Base-by-base conservation (phyloP, 257 asterid genomes). In the Buddleja alternifolia region DNA sequence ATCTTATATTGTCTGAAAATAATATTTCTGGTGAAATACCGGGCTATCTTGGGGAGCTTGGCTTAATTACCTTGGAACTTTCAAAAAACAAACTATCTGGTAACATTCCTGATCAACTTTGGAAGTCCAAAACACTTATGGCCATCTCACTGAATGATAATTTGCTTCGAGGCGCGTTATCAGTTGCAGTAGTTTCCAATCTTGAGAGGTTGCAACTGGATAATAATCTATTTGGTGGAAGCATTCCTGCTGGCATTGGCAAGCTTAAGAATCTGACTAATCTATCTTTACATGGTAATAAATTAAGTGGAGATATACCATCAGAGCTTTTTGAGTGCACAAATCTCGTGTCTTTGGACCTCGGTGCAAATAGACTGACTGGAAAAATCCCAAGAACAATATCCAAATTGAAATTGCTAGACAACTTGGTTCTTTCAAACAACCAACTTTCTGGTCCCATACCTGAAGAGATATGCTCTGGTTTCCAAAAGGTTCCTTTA, bases 381-480 rank as follows among this genome's bases (percentile, higher is more conserved):
- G 94, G 98, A 48, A 40, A 42, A 6, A 89, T 92, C 54, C 89
- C 92, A 4, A 79, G 54, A 52, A 52, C 71, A 19, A 85, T 92
- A 62, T 80, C 94, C 24, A 71, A 78, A 66, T 51, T 87, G 70
- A 82, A 80, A 66, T 41, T 81, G 59, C 82, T 92, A 0, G 96
- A 89, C 82, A 92, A 88, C 73, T 82, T 89, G 77, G 92, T 89
- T 51, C 85, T 92, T 55, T 87, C 96, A 7, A 60, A 80, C 41
- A 92, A 92, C 76, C 69, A 21, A 4, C 47, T 92, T 21, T 73
- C 86, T 11, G 98, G 98, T 47, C 34, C 72, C 32, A 84, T 92
- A 70, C 98, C 98, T 4, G 80, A 80, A 55, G 94, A 87, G 63
- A 81, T 92, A 37, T 92, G 98, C 71, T 80, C 90, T 0, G 90